Conservation (phyloP, 2,329 filamentous ascomycete species). For the Hymenoscyphus fructigenus region DNA sequence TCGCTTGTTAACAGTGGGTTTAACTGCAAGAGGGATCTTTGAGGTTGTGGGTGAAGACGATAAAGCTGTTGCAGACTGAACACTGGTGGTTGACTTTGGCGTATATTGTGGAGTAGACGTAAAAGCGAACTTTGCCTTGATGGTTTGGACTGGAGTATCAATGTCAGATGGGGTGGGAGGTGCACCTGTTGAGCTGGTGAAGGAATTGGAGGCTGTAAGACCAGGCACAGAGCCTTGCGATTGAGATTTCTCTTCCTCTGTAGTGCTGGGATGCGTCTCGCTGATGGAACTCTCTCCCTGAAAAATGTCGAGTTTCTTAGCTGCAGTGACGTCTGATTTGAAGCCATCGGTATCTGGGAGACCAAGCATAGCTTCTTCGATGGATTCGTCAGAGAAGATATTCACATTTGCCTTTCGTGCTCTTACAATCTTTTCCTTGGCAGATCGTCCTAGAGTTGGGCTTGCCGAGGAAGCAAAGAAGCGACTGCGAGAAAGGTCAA, state of each 20-base stretch:
- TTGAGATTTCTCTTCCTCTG: conserved; percentile 1
- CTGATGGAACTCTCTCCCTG: conserved; percentile 15
- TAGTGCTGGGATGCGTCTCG: neutral
- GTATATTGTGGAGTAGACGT: conserved; percentile 15
- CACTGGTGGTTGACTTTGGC: conserved; percentile 17
- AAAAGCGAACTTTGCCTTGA: conserved; percentile 30
- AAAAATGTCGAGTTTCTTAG: conserved; percentile 30
- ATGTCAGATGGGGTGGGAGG: conserved; percentile 23
- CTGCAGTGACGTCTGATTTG: conserved; percentile 13
- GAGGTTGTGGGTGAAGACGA: conserved; percentile 21
- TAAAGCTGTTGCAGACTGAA: neutral
- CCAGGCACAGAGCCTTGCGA: conserved; percentile 27
- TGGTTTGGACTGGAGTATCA: conserved; percentile 9
- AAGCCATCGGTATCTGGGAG: conserved; percentile 40
- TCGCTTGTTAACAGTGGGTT: conserved; percentile 16
- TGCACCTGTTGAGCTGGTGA: conserved; percentile 26
- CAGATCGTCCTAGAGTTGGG: conserved; percentile 39
- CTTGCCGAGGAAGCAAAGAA: conserved; percentile 47
- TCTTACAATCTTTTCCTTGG: conserved; percentile 36
- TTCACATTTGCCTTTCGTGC: conserved; percentile 44
- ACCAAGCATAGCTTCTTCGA: conserved; percentile 49
- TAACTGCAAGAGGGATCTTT: conserved; percentile 33
- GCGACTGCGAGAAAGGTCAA: conserved; percentile 43
- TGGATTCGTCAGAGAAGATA: conserved; percentile 53
- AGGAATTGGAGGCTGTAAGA: conserved; percentile 26